phyloP scores from a whole-genome alignment of 352 stramenopile genomes.

The Globisporangium nagaii region DNA sequence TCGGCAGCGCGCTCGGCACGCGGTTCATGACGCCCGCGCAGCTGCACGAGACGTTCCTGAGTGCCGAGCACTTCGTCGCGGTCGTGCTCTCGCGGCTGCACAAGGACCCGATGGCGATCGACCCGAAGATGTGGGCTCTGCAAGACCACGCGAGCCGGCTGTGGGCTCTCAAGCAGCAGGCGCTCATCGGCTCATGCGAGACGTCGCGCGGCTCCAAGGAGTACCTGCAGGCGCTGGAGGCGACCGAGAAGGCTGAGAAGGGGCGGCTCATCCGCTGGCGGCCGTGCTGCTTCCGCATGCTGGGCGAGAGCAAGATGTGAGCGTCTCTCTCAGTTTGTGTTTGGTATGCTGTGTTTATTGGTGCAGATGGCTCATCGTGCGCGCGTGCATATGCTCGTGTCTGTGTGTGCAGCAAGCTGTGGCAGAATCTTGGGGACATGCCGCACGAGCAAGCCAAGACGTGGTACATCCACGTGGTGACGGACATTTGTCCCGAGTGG shows the following conservation, averaged over 20 bases:
- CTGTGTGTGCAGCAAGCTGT: conserved; percentile 30
- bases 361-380: not conserved
- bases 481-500: conserved; percentile 51
- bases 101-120: conserved; percentile 40
- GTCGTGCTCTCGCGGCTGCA: conserved; percentile 51
- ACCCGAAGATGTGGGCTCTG: conserved; percentile 39
- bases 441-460: conserved; percentile 30
- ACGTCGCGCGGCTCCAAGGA: conserved; percentile 37
- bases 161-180: conserved; percentile 58
- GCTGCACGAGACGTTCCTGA: conserved; percentile 12
- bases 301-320: conserved; percentile 46
- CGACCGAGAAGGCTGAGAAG: not conserved
- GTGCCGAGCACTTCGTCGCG: conserved; percentile 47
- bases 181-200: conserved; percentile 54
- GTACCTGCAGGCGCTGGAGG: conserved; percentile 18
- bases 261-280: conserved; percentile 11
- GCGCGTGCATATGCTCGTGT: not conserved
- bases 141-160: conserved; percentile 37
- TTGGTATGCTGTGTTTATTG: not conserved
- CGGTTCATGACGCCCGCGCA: conserved; percentile 1
- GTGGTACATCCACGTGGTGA: conserved; percentile 52
- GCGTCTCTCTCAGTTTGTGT: no score
- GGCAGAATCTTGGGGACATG: conserved; percentile 60
- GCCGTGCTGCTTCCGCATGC: conserved; percentile 38
- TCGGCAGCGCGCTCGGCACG: not conserved